Evolutionary conservation across 73 alveolate genomes (phyloP), one percentile per base, ranked within the genome.

Genomic region (Paraurostyla sp.): DNA sequence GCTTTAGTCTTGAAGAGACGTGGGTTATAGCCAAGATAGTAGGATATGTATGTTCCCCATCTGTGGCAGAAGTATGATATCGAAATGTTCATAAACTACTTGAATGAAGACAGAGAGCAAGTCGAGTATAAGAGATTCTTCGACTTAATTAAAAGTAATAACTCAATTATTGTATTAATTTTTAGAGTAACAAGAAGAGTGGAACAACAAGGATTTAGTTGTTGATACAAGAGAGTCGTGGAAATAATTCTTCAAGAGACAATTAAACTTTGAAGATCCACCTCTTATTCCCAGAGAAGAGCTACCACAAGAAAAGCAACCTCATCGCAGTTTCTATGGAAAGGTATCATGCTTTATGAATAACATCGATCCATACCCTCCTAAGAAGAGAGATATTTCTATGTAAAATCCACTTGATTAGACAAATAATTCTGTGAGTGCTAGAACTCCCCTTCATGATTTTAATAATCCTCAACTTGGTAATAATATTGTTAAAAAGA

Each of bases 231-330:
- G 96, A 30, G 96, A 91, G 69, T n/a, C 92, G 0, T 91, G 96
- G 96, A 91, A 85, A 29, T 41, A 71, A 27, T 91, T 88, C 88
- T 36, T 85, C 58, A 40, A 30, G 35, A 71, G 96, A 27, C 73
- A 91, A 40, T 11, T 76, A 4, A 85, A 85, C 73, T 91, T 91
- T 49, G 93, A 85, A 0, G 92, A 80, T n/a, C 96, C 96, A 11
- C 96, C 96, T 4, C 73, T 91, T 0, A 54, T 91, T 4, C 96
- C 96, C 6, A 71, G 96, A 76, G 96, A 91, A 46, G 91, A 91
- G 51, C 80, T 91, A 0, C 96, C 96, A 0, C 86, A 76, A 13
- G 71, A 76, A 23, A n/a, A 40, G 6, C 80, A 91, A 59, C 96
- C 96, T 18, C 93, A 91, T 41, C 29, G 78, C 0, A 32, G 90